Conservation (phyloP, 106 monocot species). For the Amphibolis antarctica region DNA sequence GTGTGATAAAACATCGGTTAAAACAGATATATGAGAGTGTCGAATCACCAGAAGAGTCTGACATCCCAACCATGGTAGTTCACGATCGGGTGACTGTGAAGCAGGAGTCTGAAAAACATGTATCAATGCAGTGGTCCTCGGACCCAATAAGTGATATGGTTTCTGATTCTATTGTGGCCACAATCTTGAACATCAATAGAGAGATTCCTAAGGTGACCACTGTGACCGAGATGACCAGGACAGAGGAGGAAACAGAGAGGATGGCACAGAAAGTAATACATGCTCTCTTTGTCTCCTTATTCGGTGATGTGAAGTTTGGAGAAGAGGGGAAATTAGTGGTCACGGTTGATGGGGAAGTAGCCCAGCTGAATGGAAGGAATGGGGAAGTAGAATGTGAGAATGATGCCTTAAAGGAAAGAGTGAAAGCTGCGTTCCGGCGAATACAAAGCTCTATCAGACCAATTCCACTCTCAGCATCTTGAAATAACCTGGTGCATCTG, state of each 20-base stretch:
- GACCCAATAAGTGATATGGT: constrained; percentile 98
- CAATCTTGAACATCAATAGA: constrained; percentile 80
- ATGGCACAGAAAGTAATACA: constrained; percentile 60
- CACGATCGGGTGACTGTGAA: constrained; percentile 78
- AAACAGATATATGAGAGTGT: constrained; percentile 96
- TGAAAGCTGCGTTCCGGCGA: constrained; percentile 60
- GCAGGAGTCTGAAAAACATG: constrained; percentile 70
- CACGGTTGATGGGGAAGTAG: constrained; percentile 72
- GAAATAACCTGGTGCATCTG: too few relatives aligned
- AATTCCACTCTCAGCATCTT: constrained; percentile 37
- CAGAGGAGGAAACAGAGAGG: constrained; percentile 66
- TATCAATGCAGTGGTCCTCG: constrained; percentile 72
- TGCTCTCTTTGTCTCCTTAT: constrained; percentile 59
- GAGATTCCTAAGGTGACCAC: constrained; percentile 67
- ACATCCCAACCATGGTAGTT: constrained; percentile 52
- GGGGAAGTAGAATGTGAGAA: constrained; percentile 83
- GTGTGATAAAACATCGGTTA: constrained; percentile 73
- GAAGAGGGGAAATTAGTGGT: constrained; percentile 74
- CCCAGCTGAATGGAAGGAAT: constrained; percentile 43
- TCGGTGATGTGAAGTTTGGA: constrained; percentile 82
- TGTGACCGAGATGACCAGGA: constrained; percentile 36
- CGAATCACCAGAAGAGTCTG: constrained; percentile 32
- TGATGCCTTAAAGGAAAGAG: constrained; percentile 60
- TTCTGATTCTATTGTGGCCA: constrained; percentile 85
- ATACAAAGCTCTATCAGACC: constrained; percentile 70